Percentiles rank a stretch among this genome's conserved stretches.
These are phyloP conservation scores for Cladorrhinum samala DNA, from an alignment of 495 filamentous ascomycete genomes.

Conservation along the genomic window DNA sequence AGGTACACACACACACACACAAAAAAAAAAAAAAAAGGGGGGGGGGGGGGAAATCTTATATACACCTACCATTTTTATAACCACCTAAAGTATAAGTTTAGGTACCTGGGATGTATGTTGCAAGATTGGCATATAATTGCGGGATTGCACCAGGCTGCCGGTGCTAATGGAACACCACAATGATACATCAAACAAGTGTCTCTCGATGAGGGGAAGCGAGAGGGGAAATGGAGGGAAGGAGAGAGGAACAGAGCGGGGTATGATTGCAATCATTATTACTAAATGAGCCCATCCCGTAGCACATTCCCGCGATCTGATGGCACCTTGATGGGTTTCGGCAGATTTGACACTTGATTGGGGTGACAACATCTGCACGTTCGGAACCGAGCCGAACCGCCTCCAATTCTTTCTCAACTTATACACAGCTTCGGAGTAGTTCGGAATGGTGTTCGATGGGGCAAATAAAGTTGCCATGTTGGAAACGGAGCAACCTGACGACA, in stretches of 20 bases:
- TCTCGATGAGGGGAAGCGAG: not conserved
- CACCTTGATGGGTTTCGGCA: not conserved
- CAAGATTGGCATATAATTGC: slow-evolving; percentile 9
- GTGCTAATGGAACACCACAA: not conserved
- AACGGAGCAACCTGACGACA: too few relatives aligned
- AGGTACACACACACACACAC: too few relatives aligned
- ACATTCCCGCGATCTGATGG: not conserved
- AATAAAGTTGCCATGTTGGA: too few relatives aligned
- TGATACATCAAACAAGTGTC: not conserved
- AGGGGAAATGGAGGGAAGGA: not conserved
- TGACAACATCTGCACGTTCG: not conserved
- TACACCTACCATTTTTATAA: too few relatives aligned
- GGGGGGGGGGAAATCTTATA: too few relatives aligned
- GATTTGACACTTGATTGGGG: not conserved
- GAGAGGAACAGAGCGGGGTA: not conserved
- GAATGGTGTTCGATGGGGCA: too few relatives aligned
- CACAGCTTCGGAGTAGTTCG: too few relatives aligned
- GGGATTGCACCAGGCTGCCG: not conserved
- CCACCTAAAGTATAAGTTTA: too few relatives aligned
- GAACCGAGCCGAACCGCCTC: not conserved
- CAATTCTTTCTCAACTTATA: too few relatives aligned
- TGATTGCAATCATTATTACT: not conserved
- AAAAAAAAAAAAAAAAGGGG: too few relatives aligned
- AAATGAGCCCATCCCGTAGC: too few relatives aligned
- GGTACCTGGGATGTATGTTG: too few relatives aligned